phyloP scores from a whole-genome alignment of 176 grass and related monocot species.

The Bromus sterilis region DNA sequence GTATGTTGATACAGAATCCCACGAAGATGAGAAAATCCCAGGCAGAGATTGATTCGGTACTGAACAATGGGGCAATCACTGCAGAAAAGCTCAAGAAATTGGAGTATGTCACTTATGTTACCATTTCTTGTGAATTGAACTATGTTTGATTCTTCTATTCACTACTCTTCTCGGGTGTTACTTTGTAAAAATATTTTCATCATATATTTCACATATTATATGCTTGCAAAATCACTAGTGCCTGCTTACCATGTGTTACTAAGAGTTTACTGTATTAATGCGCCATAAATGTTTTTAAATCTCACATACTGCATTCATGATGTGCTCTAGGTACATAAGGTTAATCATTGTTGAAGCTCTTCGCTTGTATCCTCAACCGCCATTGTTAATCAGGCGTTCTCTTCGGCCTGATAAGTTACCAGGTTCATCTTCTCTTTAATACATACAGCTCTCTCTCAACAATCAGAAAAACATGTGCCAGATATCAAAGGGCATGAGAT shows the following conservation, averaged over 20 bases:
- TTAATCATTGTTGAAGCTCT: constrained; percentile 88
- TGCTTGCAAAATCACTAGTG: not conserved
- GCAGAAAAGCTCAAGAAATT: constrained; percentile 60
- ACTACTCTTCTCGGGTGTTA: not conserved
- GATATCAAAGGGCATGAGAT: not conserved
- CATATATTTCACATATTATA: not conserved
- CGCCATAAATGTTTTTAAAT: not conserved
- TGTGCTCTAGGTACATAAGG: constrained; percentile 70
- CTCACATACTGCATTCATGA: not conserved
- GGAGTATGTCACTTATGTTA: constrained; percentile 52
- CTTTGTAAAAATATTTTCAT: not conserved
- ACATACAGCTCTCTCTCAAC: not conserved
- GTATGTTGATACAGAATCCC: constrained; percentile 53
- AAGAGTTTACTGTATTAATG: not conserved
- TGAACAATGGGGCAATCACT: constrained; percentile 43
- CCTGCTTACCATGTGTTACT: not conserved
- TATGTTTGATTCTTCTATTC: not conserved
- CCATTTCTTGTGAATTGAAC: constrained; percentile 14
- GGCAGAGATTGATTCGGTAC: constrained; percentile 79
- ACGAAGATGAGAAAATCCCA: constrained; percentile 95
- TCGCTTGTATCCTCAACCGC: constrained; percentile 89
- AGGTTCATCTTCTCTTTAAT: constrained; percentile 39
- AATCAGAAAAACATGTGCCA: constrained; percentile 1
- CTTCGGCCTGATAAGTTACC: constrained; percentile 83
- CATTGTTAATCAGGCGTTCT: constrained; percentile 86